Conservation (phyloP, 2,329 filamentous ascomycete genomes). For the Diaporthe destruens region DNA sequence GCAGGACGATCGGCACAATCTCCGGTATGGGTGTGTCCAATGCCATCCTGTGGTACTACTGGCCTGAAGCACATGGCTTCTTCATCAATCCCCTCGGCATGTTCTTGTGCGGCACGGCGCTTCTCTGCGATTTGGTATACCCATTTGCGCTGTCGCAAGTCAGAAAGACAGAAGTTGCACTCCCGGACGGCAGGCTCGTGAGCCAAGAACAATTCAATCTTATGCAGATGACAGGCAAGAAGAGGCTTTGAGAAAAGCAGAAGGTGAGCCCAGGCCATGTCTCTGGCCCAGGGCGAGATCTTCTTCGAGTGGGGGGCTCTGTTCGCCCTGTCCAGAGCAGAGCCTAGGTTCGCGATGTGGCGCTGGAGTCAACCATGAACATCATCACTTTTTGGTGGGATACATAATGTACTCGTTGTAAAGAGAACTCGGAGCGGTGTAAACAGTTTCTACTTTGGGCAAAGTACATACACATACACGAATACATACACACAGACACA, state of each 20-base stretch:
- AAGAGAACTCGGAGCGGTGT: constrained; percentile 9
- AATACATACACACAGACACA: background rate
- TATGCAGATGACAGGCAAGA: constrained; percentile 11
- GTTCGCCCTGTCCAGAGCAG: background rate
- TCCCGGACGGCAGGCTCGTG: constrained; percentile 55
- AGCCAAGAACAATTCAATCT: constrained; percentile 21
- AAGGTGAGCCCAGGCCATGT: background rate
- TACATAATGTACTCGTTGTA: background rate
- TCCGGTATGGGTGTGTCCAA: constrained; percentile 56
- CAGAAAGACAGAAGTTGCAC: constrained; percentile 53
- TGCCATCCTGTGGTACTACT: constrained; percentile 61
- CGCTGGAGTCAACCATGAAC: background rate
- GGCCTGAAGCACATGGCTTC: constrained; percentile 64
- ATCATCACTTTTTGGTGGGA: background rate
- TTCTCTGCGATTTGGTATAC: constrained; percentile 60
- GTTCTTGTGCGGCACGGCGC: constrained; percentile 56
- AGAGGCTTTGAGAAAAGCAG: constrained; percentile 17
- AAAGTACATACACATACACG: background rate
- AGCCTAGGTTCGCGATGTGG: background rate
- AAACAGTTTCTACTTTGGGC: background rate
- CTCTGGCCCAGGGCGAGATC: background rate
- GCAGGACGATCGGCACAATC: constrained; percentile 57
- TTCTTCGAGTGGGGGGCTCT: background rate
- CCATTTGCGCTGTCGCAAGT: constrained; percentile 58
- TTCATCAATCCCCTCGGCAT: constrained; percentile 57